These are phyloP conservation scores for Eleusine coracana DNA, from an alignment of 176 grass and related monocot genomes.

Conservation along the genomic window DNA sequence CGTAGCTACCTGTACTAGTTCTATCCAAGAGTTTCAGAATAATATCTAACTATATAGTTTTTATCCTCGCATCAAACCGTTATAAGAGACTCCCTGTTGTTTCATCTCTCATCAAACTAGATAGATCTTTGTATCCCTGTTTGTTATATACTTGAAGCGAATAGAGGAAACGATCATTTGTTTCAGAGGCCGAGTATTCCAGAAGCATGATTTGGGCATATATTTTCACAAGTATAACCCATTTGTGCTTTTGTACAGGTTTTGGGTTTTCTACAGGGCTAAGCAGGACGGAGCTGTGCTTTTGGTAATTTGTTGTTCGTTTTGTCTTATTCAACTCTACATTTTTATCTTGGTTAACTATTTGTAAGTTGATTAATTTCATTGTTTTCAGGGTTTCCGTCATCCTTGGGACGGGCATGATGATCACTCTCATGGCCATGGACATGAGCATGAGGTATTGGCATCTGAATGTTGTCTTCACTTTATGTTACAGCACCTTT, in stretches of 20 bases:
- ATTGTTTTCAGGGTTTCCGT: conserved; percentile 70
- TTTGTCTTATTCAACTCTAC: background rate
- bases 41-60: too few species aligned
- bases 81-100: too few species aligned
- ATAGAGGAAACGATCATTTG: background rate
- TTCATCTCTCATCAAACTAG: too few species aligned
- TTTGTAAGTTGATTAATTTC: background rate
- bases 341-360: background rate
- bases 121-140: too few species aligned
- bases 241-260: conserved; percentile 51
- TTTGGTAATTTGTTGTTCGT: conserved; percentile 54
- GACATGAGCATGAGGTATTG: conserved; percentile 66
- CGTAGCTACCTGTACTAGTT: too few species aligned
- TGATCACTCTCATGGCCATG: conserved; percentile 76
- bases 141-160: background rate
- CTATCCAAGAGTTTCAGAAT: too few species aligned
- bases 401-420: conserved; percentile 97
- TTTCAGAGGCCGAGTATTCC: background rate
- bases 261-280: conserved; percentile 96
- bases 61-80: too few species aligned
- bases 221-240: conserved; percentile 9
- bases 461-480: background rate
- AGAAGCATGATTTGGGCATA: background rate
- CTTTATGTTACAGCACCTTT: conserved; percentile 10
- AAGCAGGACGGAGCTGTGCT: conserved; percentile 86